Base-by-base conservation (phyloP, 495 filamentous ascomycete species). In the Podospora australis region DNA sequence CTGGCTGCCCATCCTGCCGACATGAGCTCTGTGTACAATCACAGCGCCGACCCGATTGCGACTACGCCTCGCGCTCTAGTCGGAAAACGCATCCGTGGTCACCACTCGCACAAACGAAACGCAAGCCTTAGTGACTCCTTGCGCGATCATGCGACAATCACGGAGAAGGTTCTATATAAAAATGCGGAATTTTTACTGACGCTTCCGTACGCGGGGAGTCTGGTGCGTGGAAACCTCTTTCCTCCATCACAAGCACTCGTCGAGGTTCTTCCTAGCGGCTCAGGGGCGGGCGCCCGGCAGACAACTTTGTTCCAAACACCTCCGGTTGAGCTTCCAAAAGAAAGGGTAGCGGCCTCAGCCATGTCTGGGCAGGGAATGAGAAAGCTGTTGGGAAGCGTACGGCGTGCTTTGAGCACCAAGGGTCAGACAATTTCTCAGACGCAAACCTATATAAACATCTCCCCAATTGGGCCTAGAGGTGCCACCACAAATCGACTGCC, bases 301-400 rank as follows among this genome's bases (percentile, higher is more conserved):
- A 75, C 71, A 4, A 74, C 71, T n/a, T 36, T 76, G 23, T 71
- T 78, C 59, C 77, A 66, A 48, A 70, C 56, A 36, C 67, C 54
- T 13, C 50, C 63, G 14, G 56, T 34, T 26, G 56, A 64, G 24
- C 43, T 46, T 44, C 56, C 57, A 40, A 78, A 73, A 48, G 66
- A 61, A 44, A 70, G 66, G 50, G 39, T 50, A 17, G 65, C 61
- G 19, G 73, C 70, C 5, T 75, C 70, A 17, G 72, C 72, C 52
- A 77, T 77, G 74, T 75, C 75, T 5, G 69, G 74, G 1, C 73
- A 71, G 39, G 86, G 88, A 1, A 83, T 97, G 72, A 88, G 82
- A 64, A 92, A 81, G 53, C 71, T 97, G 2, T 74, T 98, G 38
- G 90, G 90, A 1, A 89, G 84, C 51, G 87, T 97, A 26, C 84